These are phyloP conservation scores for Citrus maxima DNA, from an alignment of 345 rosid species.

Conservation along the genomic window DNA sequence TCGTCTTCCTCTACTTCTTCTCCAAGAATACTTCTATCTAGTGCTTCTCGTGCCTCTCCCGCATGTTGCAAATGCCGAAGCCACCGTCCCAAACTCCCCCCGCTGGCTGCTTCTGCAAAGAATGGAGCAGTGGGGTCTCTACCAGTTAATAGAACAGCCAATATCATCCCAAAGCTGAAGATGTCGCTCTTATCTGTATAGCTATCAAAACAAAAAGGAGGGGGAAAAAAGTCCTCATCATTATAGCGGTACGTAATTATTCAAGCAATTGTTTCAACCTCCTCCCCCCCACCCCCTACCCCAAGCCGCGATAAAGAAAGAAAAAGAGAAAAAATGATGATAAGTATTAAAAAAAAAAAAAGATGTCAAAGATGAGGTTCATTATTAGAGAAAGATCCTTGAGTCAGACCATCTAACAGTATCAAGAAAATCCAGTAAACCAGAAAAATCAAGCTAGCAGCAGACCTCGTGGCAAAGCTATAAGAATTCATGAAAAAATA, in stretches of 20 bases:
- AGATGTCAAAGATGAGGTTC: neutral
- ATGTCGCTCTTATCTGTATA: constrained; percentile 83
- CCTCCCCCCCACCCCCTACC: neutral
- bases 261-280: neutral
- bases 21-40: constrained; percentile 80
- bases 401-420: neutral
- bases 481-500: neutral
- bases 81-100: constrained; percentile 78
- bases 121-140: constrained; percentile 68
- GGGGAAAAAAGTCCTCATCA: neutral
- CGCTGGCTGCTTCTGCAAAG: constrained; percentile 52
- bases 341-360: neutral
- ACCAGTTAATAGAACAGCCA: constrained; percentile 83
- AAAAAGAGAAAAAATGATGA: neutral
- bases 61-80: constrained; percentile 81
- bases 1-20: constrained; percentile 96
- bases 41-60: constrained; percentile 78
- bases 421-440: neutral
- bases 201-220: constrained; percentile 33
- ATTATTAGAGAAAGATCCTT: neutral
- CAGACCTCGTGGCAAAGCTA: no score
- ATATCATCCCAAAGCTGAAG: constrained; percentile 91
- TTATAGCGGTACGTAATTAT: neutral
- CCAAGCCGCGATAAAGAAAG: no score
- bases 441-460: neutral